A percentile compares a stretch with the other conserved stretches of the same genome.
These are phyloP conservation scores for Vaccinium macrocarpon DNA, from an alignment of 148 eudicot genomes.

Conservation along the genomic window DNA sequence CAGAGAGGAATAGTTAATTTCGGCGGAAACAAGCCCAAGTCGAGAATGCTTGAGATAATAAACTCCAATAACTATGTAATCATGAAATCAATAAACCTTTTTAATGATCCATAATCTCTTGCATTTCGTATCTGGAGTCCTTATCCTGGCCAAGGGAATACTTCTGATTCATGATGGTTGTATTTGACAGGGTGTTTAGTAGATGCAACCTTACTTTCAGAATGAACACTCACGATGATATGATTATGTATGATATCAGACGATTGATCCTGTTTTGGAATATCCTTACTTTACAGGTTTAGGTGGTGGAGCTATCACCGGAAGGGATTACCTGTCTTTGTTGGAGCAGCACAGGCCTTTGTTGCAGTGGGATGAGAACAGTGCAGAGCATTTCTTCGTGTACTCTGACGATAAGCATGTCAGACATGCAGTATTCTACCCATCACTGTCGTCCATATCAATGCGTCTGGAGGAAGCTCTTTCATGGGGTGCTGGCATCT, in stretches of 20 bases:
- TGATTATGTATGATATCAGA: neutral
- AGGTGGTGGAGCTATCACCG: conserved; percentile 81
- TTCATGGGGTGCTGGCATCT: conserved; percentile 86
- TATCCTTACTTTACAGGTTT: conserved; percentile 29
- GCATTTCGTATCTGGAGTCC: neutral
- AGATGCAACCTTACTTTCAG: neutral
- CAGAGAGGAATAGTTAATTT: neutral
- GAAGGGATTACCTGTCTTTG: conserved; percentile 80
- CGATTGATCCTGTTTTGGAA: conserved; percentile 12
- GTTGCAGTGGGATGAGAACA: conserved; percentile 71
- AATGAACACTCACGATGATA: neutral
- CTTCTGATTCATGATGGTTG: neutral
- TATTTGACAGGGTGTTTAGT: neutral
- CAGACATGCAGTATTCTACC: conserved; percentile 87
- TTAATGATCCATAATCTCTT: neutral
- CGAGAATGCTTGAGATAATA: neutral
- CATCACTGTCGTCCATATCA: conserved; percentile 63
- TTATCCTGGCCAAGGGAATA: neutral
- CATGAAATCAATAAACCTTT: neutral
- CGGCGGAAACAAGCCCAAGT: neutral
- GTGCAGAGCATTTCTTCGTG: conserved; percentile 78
- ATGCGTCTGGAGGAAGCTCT: conserved; percentile 76
- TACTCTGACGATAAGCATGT: conserved; percentile 56
- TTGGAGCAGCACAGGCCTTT: conserved; percentile 64
- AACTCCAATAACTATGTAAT: neutral